Evolutionary conservation across 2,329 filamentous ascomycete species (phyloP).

Genomic region (Microcera coccophila): DNA sequence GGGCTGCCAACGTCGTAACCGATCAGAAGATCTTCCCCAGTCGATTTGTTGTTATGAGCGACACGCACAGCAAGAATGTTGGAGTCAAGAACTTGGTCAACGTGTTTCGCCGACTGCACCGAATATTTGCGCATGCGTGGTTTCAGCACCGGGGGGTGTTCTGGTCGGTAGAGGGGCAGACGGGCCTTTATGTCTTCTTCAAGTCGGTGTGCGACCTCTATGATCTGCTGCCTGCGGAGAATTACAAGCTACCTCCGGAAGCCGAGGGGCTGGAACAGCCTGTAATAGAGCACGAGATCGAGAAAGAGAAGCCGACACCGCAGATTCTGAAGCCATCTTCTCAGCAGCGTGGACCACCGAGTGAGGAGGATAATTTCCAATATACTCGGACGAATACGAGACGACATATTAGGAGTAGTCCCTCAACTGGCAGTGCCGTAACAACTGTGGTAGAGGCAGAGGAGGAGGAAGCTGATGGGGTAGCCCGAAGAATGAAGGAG

Average conservation of each 20-base stretch:
- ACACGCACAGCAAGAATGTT: constrained; percentile 56
- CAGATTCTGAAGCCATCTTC: constrained; percentile 36
- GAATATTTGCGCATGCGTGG: constrained; percentile 98
- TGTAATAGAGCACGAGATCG: constrained; percentile 42
- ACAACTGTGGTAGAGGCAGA: constrained; percentile 79
- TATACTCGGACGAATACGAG: constrained; percentile 67
- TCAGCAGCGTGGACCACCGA: constrained; percentile 28
- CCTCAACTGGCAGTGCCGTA: constrained; percentile 73
- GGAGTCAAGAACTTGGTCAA: constrained; percentile 85
- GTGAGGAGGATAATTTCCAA: constrained; percentile 49
- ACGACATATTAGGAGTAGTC: constrained; percentile 74
- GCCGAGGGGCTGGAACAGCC: constrained; percentile 74
- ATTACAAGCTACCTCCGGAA: constrained; percentile 91
- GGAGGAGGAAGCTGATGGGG: constrained; percentile 61
- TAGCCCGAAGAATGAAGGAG: constrained; percentile 43
- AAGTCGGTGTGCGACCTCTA: constrained; percentile 95
- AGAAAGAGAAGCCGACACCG: constrained; percentile 36
- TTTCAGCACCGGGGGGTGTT: constrained; percentile 95
- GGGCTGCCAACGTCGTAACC: constrained; percentile 91
- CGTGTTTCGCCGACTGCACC: constrained; percentile 88
- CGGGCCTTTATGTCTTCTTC: constrained; percentile 94
- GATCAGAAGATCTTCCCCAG: constrained; percentile 95
- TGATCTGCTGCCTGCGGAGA: constrained; percentile 83
- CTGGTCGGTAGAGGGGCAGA: constrained; percentile 85
- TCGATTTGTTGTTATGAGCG: constrained; percentile 59